These are phyloP conservation scores for Cantharellus anzutake DNA, from an alignment of 768 basidiomycete species.

Conservation along the genomic window DNA sequence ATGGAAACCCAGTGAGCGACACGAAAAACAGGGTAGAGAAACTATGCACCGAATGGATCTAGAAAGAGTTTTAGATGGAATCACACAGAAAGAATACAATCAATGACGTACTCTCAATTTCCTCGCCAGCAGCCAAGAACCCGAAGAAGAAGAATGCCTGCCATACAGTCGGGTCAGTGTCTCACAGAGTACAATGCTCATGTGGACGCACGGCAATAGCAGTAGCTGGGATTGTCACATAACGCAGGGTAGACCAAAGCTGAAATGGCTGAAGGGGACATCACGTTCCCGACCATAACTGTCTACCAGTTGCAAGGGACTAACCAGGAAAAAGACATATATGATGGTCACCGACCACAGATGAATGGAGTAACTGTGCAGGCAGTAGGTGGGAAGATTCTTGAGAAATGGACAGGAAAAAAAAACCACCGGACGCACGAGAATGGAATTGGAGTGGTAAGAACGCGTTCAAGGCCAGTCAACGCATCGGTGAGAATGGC, in stretches of 20 bases:
- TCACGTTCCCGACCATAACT: too few species aligned
- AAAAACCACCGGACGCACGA: conserved; percentile 25
- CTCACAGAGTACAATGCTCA: too few species aligned
- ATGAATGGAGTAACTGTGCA: conserved; percentile 40
- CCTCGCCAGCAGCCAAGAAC: conserved; percentile 7
- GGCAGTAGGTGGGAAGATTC: not conserved
- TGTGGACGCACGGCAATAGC: conserved; percentile 23
- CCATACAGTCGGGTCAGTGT: not conserved
- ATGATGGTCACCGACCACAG: conserved; percentile 45
- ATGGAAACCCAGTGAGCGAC: not conserved
- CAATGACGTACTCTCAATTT: conserved; percentile 5
- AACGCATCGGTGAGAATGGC: conserved; percentile 34
- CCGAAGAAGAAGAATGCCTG: conserved; percentile 8
- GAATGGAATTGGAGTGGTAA: conserved; percentile 61
- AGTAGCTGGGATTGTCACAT: conserved; percentile 48
- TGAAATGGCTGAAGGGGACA: conserved; percentile 37
- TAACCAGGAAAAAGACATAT: conserved; percentile 41
- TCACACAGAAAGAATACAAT: not conserved
- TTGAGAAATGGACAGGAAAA: not conserved
- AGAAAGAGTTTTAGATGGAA: not conserved
- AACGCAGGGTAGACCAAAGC: conserved; percentile 32
- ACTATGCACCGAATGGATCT: conserved; percentile 14
- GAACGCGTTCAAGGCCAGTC: conserved; percentile 50
- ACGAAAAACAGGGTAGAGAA: not conserved
- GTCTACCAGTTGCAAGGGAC: conserved; percentile 6